Conservation (phyloP, 306 rosid species). For the Heteromeles arbutifolia region DNA sequence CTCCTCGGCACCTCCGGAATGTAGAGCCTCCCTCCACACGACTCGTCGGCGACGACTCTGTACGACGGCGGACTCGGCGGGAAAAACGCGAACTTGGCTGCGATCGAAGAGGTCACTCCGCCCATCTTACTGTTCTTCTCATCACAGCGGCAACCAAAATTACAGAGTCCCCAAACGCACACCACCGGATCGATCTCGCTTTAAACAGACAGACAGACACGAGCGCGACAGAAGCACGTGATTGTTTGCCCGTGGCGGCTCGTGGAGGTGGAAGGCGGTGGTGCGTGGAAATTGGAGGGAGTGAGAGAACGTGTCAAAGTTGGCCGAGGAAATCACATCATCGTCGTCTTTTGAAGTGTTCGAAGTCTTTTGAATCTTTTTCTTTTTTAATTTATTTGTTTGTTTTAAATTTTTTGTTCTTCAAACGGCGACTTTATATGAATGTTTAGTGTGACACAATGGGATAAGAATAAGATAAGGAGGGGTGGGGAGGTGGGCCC, state of each 20-base stretch:
- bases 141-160: slow-evolving; percentile 20
- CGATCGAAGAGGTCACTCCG: slow-evolving; percentile 94
- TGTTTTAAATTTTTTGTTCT: not conserved
- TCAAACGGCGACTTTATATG: slow-evolving; percentile 16
- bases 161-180: slow-evolving; percentile 31
- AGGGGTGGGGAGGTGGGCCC: not conserved
- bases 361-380: not conserved
- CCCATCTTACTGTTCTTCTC: slow-evolving; percentile 51
- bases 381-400: not conserved
- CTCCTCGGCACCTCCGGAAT: slow-evolving; percentile 79
- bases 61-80: slow-evolving; percentile 92
- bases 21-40: slow-evolving; percentile 20
- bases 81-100: slow-evolving; percentile 92
- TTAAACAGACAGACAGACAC: not conserved
- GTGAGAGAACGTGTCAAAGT: slow-evolving; percentile 3
- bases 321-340: not conserved
- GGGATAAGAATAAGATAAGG: not conserved
- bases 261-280: not conserved
- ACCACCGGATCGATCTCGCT: not conserved
- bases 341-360: not conserved
- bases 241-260: not conserved
- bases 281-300: not conserved
- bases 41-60: slow-evolving; percentile 35
- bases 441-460: not conserved
- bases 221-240: not conserved